A percentile compares a stretch with the other conserved stretches of the same genome.
These are phyloP conservation scores for Malbranchea cinnamomea DNA, from an alignment of 2,329 filamentous ascomycete species.

Conservation along the genomic window DNA sequence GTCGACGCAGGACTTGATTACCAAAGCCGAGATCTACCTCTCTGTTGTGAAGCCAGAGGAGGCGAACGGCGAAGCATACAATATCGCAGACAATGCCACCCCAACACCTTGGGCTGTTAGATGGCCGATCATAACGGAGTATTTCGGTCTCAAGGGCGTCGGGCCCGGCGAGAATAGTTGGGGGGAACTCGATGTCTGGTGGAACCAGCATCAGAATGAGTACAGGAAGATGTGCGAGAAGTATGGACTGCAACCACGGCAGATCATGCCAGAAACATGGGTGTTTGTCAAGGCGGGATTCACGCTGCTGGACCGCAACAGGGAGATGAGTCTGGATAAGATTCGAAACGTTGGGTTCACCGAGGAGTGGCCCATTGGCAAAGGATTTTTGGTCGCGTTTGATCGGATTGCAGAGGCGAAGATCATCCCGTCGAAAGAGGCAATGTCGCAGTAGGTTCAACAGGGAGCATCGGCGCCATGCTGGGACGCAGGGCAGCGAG, in stretches of 20 bases:
- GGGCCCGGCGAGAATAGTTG: slow-evolving; percentile 8
- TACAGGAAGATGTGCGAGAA: slow-evolving; percentile 7
- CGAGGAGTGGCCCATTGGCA: no score
- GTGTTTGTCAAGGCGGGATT: no score
- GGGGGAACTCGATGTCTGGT: slow-evolving; percentile 10
- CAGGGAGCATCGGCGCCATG: no score
- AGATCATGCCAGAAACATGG: slow-evolving; percentile 9
- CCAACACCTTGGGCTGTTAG: slow-evolving; percentile 8
- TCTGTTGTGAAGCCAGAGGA: slow-evolving; percentile 4
- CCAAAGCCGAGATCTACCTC: slow-evolving; percentile 9
- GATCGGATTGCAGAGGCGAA: no score
- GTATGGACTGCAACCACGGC: slow-evolving; percentile 7
- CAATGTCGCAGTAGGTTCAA: no score
- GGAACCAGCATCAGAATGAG: slow-evolving; percentile 5
- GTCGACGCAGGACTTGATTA: slow-evolving; percentile 9
- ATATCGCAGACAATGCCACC: slow-evolving; percentile 7
- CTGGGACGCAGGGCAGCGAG: no score
- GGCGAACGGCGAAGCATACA: slow-evolving; percentile 9
- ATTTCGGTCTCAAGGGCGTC: slow-evolving; percentile 8
- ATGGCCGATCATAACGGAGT: slow-evolving; percentile 8
- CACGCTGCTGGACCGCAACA: slow-evolving; percentile 8
- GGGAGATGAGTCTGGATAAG: slow-evolving; percentile 7
- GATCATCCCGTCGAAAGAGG: no score
- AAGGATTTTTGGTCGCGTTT: no score
- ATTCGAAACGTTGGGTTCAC: slow-evolving; percentile 7